These are phyloP conservation scores for Neoboletus brunneissimus DNA, from an alignment of 768 basidiomycete genomes.

Conservation along the genomic window DNA sequence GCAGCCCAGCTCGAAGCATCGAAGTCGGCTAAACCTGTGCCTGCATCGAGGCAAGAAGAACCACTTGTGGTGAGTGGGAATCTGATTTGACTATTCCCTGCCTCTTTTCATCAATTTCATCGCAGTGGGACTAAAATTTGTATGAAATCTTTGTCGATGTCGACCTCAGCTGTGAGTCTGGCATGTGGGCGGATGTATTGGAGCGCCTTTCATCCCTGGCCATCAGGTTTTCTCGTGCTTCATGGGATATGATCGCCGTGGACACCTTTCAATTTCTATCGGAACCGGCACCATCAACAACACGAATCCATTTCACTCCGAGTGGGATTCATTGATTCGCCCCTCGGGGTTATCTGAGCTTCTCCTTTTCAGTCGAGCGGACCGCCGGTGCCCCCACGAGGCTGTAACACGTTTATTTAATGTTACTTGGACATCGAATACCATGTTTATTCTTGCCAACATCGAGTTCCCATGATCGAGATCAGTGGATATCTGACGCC, in stretches of 20 bases:
- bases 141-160: conserved; percentile 24
- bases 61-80: conserved; percentile 43
- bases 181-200: conserved; percentile 21
- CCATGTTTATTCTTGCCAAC: conserved; percentile 11
- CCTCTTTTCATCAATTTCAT: conserved; percentile 30
- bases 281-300: conserved; percentile 31
- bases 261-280: conserved; percentile 28
- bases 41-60: conserved; percentile 40
- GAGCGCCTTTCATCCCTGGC: conserved; percentile 23
- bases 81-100: conserved; percentile 14
- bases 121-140: conserved; percentile 42
- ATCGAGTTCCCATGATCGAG: conserved; percentile 28
- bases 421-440: conserved; percentile 22
- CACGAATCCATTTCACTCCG: conserved; percentile 22
- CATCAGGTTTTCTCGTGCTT: conserved; percentile 37
- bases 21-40: conserved; percentile 35
- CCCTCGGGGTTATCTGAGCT: conserved; percentile 31
- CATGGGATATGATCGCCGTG: conserved; percentile 32
- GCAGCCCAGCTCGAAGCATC: conserved; percentile 41
- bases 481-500: conserved; percentile 16
- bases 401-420: conserved; percentile 35
- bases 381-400: conserved; percentile 28
- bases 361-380: conserved; percentile 17
- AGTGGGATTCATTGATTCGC: conserved; percentile 29
- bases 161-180: conserved; percentile 22